Evolutionary conservation across 1,139 yeast genomes (phyloP), one percentile per base, ranked within the genome.

Genomic region (Candida labiduridarum): DNA sequence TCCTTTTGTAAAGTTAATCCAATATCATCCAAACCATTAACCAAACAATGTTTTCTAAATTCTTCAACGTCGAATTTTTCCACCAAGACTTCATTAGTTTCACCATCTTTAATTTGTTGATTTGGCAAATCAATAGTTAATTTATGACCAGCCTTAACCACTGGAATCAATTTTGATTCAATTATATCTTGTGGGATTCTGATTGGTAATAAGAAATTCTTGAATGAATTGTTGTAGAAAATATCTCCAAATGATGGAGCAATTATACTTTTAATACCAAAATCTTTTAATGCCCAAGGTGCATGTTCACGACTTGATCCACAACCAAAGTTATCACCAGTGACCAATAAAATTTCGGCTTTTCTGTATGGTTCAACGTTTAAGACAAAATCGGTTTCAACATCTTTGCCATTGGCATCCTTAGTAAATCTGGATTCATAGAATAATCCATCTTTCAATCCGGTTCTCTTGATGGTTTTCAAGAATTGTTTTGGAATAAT

Each of bases 271-370:
- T 89, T 86, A 69, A 94, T 91, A 68, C 99, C 99, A 64, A 94
- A 94, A 72, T 94, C 99, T 64, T 90, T 92, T 59, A 94, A 80
- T 3, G 99, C 99, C 99, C 99, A 94, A 52, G 99, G 98, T 22
- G 99, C 99, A 64, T 94, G 99, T 71, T 94, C 99, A 80, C 99
- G 89, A 5, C 97, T 91, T 41, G 98, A 92, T 62, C 99, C 99
- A 77, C 99, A 94, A 58, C 99, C 99, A 67, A 94, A 94, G 76
- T 94, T 94, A 68, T 89, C 96, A 68, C 99, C 99, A 46, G 96
- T 85, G 55, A 92, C 96, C 59, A 92, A 87, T 59, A 94, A 78
- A 59, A 92, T 85, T 70, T 88, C 85, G 22, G 98, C 86, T 41
- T 79, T 66, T 60, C 85, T 82, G 78, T 84, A 92, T 49, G 97